phyloP scores from a whole-genome alignment of 2,329 filamentous ascomycete species.

The Monosporascus sp. region DNA sequence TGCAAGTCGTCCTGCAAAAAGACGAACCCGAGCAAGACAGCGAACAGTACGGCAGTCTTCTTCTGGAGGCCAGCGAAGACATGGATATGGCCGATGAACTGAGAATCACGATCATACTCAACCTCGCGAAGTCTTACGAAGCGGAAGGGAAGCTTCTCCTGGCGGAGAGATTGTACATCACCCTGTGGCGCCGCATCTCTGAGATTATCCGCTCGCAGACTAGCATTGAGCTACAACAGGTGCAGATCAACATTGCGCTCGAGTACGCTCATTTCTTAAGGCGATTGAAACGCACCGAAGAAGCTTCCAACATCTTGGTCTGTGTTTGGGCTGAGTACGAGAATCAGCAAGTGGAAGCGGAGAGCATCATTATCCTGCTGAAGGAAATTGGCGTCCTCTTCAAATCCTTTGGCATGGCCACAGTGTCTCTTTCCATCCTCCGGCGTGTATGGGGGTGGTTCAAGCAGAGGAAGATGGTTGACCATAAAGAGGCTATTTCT shows the following conservation, averaged over 20 bases:
- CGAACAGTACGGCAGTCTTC: slow-evolving; percentile 26
- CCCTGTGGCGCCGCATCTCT: slow-evolving; percentile 34
- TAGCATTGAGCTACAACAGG: slow-evolving; percentile 28
- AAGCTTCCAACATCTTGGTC: slow-evolving; percentile 34
- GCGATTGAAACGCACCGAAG: slow-evolving; percentile 25
- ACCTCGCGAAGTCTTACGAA: slow-evolving; percentile 30
- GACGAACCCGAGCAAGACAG: slow-evolving; percentile 20
- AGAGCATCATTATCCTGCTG: slow-evolving; percentile 30
- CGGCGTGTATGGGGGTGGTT: slow-evolving; percentile 35
- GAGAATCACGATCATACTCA: slow-evolving; percentile 29
- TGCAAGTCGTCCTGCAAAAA: slow-evolving; percentile 29
- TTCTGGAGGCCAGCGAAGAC: slow-evolving; percentile 31
- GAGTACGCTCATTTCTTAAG: slow-evolving; percentile 32
- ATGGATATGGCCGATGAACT: slow-evolving; percentile 27
- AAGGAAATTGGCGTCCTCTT: slow-evolving; percentile 30
- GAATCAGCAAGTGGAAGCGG: slow-evolving; percentile 26
- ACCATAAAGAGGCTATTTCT: slow-evolving; percentile 27
- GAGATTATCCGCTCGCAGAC: slow-evolving; percentile 23
- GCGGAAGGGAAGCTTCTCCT: slow-evolving; percentile 25
- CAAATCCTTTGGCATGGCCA: slow-evolving; percentile 27
- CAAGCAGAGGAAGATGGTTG: slow-evolving; percentile 27
- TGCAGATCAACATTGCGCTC: slow-evolving; percentile 33
- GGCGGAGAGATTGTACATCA: slow-evolving; percentile 34
- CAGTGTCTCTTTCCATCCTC: slow-evolving; percentile 29
- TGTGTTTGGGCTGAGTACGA: slow-evolving; percentile 37